These are phyloP conservation scores for Tulasnella sp. DNA, from an alignment of 768 basidiomycete genomes.

Conservation along the genomic window DNA sequence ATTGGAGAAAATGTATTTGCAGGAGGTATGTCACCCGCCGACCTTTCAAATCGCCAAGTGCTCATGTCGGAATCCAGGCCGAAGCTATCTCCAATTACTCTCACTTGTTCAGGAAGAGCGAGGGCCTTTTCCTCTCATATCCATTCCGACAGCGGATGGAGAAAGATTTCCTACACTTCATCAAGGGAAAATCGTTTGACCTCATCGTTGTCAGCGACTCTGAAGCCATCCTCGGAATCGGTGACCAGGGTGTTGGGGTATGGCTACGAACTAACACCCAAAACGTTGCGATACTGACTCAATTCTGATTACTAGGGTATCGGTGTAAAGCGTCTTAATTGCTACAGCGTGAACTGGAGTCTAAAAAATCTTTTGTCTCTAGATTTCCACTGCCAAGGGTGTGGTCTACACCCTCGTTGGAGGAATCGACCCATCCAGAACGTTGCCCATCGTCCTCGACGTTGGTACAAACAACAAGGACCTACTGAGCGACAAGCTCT, in stretches of 20 bases:
- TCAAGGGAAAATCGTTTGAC: conserved; percentile 54
- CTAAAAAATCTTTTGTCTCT: background rate
- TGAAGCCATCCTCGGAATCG: conserved; percentile 77
- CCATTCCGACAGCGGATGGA: conserved; percentile 61
- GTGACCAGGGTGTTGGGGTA: conserved; percentile 63
- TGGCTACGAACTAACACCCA: background rate
- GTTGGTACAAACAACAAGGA: conserved; percentile 68
- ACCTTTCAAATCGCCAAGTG: background rate
- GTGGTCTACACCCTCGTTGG: conserved; percentile 66
- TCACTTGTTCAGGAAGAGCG: conserved; percentile 69
- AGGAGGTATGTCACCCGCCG: conserved; percentile 11
- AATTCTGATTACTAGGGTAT: conserved; percentile 29
- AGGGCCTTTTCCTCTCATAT: conserved; percentile 67
- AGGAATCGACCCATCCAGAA: conserved; percentile 54
- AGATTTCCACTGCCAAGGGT: conserved; percentile 74
- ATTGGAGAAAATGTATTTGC: background rate
- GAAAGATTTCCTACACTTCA: conserved; percentile 63
- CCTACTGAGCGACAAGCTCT: conserved; percentile 51
- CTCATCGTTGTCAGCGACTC: conserved; percentile 78
- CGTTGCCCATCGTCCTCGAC: conserved; percentile 56
- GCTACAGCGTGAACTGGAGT: background rate
- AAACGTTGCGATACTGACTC: background rate
- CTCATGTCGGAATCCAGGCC: conserved; percentile 38
- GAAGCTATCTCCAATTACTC: conserved; percentile 81
- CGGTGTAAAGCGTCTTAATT: conserved; percentile 28